phyloP scores from a whole-genome alignment of 2,329 filamentous ascomycete species.

The Ustilaginoidea virens region DNA sequence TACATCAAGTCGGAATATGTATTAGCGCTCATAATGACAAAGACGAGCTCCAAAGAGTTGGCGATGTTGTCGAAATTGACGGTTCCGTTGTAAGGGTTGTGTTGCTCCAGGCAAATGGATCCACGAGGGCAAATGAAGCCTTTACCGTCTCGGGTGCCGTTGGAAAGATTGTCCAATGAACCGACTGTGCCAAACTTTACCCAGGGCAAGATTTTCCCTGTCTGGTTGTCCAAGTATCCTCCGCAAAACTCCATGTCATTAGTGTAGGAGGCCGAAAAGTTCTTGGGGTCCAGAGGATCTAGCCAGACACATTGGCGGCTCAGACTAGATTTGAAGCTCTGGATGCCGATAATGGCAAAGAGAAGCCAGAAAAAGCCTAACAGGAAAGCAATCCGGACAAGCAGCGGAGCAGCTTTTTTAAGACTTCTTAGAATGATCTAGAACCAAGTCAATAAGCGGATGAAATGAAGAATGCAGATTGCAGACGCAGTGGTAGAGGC shows the following conservation, averaged over 20 bases:
- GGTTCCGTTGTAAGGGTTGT: constrained; percentile 69
- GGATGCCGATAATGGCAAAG: constrained; percentile 91
- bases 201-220: constrained; percentile 50
- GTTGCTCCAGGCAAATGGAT: constrained; percentile 67
- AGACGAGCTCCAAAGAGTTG: constrained; percentile 84
- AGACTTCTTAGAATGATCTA: constrained; percentile 86
- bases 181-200: constrained; percentile 25
- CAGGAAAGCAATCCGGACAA: constrained; percentile 85
- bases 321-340: constrained; percentile 82
- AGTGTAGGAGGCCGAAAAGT: constrained; percentile 38
- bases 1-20: constrained; percentile 95
- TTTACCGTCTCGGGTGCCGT: constrained; percentile 46
- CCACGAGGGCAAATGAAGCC: constrained; percentile 77
- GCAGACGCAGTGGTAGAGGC: neutral
- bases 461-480: neutral
- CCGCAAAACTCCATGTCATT: constrained; percentile 70
- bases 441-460: neutral
- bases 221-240: constrained; percentile 53
- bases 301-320: constrained; percentile 67
- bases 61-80: constrained; percentile 91
- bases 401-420: constrained; percentile 83
- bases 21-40: constrained; percentile 97
- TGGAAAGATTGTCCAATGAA: constrained; percentile 29
- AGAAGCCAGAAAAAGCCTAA: constrained; percentile 96
- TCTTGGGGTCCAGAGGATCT: constrained; percentile 43